phyloP scores from a whole-genome alignment of 1,139 yeast genomes.

The Blastobotrys raffinosifermentans region DNA sequence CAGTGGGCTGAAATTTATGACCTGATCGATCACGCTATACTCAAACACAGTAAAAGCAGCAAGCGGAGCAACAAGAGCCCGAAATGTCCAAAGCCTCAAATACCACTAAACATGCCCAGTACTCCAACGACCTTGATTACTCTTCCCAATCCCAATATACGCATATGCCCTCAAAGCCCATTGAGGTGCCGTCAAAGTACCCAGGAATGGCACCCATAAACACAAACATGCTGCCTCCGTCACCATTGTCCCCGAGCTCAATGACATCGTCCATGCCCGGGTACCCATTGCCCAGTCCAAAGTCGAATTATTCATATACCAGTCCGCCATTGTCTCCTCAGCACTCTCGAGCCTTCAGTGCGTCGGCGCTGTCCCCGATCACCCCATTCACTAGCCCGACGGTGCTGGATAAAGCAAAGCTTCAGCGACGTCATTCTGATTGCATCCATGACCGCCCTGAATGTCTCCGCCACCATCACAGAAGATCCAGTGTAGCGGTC shows the following conservation, averaged over 20 bases:
- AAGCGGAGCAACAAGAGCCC: too few relatives aligned
- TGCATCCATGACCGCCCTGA: conserved; percentile 9
- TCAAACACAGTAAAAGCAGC: too few relatives aligned
- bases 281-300: background rate
- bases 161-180: too few relatives aligned
- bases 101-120: too few relatives aligned
- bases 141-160: too few relatives aligned
- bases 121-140: too few relatives aligned
- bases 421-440: conserved; percentile 6
- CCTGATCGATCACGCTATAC: too few relatives aligned
- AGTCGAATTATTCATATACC: background rate
- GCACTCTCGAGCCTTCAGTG: background rate
- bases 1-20: too few relatives aligned
- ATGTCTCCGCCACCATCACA: conserved; percentile 23
- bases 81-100: too few relatives aligned
- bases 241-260: conserved; percentile 2
- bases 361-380: background rate
- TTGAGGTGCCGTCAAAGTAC: too few relatives aligned
- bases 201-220: too few relatives aligned
- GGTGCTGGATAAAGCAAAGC: conserved; percentile 5
- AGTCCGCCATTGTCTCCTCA: background rate
- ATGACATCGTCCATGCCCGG: background rate
- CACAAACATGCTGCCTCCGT: conserved; percentile 1
- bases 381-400: conserved; percentile 1
- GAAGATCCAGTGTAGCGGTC: conserved; percentile 26